Evolutionary conservation across 2,329 filamentous ascomycete genomes (phyloP), one percentile per base, ranked within the genome.

Genomic region (Cladosporium colombiae): DNA sequence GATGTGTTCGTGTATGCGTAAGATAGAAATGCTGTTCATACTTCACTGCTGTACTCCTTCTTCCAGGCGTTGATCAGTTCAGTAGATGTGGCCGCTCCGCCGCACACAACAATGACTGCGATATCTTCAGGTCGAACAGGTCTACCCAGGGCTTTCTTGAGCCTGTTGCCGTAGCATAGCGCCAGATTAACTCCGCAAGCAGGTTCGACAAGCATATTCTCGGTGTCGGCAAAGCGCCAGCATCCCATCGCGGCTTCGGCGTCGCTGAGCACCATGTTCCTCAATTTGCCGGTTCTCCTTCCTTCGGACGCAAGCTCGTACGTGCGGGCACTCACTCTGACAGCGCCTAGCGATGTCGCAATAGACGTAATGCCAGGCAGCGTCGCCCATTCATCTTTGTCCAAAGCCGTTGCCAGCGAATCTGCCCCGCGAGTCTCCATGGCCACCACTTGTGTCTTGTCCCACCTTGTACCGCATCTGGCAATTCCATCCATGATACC

Each of bases 21-120:
- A 46, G 40, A 21, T 13, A 46, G n/a, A 46, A 3, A 21, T 5
- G 3, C 8, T 16, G n/a, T 55, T 33, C 27, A 55, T 18, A 59
- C 35, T 16, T 16, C 23, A 8, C 35, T 59, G 27, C 68, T 70
- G 66, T 81, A 80, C 71, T 80, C 76, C 61, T 76, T 68, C 67
- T 80, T 78, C 78, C 82, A 86, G 62, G 79, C 78, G 35, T 77
- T 78, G 65, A 86, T 73, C 79, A 84, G 83, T 52, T 82, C 80
- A 2, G 82, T 76, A 1, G 78, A 83, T 33, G 86, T 79, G 72
- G 83, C 83, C 62, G 79, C 83, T 11, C 83, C 85, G 1, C 94
- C 94, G 74, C 94, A 98, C 7, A 97, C 88, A 25, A 96, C 83
- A 62, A 97, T 81, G 1, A 97, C 92, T 7, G 97, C 85, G 70